A percentile compares a stretch with the other conserved stretches of the same genome.
Conservation (phyloP, 208 protist species). For the Crithidia thermophila region DNA sequence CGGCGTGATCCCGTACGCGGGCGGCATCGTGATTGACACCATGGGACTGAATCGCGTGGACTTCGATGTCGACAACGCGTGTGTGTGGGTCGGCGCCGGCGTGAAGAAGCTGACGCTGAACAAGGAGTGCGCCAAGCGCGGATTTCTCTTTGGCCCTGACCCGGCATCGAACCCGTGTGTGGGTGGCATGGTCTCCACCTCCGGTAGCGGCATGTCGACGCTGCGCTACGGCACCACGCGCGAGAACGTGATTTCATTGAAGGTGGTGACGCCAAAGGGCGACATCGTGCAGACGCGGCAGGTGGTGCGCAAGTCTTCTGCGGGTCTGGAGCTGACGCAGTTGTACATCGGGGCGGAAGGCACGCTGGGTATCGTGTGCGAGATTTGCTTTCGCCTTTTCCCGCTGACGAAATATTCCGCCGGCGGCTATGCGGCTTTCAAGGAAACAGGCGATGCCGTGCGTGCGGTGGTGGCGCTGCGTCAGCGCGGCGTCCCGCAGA, state of each 20-base stretch:
- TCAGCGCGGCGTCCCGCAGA: conserved; percentile 46
- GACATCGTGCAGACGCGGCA: conserved; percentile 63
- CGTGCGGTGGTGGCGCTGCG: conserved; percentile 54
- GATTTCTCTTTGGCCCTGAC: conserved; percentile 62
- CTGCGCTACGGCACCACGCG: conserved; percentile 86
- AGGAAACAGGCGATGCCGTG: conserved; percentile 44
- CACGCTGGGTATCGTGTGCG: conserved; percentile 87
- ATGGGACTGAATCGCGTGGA: conserved; percentile 32
- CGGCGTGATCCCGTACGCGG: conserved; percentile 52
- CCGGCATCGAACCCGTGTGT: conserved; percentile 62
- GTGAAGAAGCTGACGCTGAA: conserved; percentile 64
- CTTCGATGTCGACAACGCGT: conserved; percentile 56
- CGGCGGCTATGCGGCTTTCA: conserved; percentile 52
- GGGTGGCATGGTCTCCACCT: conserved; percentile 76
- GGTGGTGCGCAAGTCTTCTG: conserved; percentile 83
- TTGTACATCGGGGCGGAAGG: conserved; percentile 91
- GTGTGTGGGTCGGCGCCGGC: conserved; percentile 68
- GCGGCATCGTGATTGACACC: conserved; percentile 66
- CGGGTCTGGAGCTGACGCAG: conserved; percentile 90
- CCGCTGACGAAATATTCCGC: conserved; percentile 42
- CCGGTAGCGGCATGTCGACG: conserved; percentile 74
- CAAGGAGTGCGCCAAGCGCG: conserved; percentile 21
- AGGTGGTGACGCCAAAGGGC: conserved; percentile 61
- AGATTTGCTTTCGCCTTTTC: conserved; percentile 73
- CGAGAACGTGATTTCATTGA: conserved; percentile 74